Conservation (phyloP, 2,329 filamentous ascomycete genomes). For the Xylariales sp. region DNA sequence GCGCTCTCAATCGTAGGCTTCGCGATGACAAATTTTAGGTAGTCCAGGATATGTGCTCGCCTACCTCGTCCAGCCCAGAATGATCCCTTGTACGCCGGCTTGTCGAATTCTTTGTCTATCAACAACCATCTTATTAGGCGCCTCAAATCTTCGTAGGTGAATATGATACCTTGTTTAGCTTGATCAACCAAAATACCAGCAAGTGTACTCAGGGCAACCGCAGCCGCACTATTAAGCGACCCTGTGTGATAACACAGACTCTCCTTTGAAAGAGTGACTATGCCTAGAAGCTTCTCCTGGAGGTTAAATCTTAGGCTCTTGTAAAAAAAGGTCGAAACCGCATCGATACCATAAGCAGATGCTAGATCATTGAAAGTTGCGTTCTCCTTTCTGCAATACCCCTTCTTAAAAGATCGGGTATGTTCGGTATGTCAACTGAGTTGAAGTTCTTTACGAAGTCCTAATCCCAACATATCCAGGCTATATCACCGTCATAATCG, state of each 20-base stretch:
- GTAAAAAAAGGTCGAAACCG: slow-evolving; percentile 42
- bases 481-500: slow-evolving; percentile 77
- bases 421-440: slow-evolving; percentile 49
- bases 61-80: slow-evolving; percentile 18
- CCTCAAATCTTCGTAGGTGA: slow-evolving; percentile 37
- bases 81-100: slow-evolving; percentile 40
- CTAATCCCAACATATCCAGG: slow-evolving; percentile 73
- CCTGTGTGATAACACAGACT: slow-evolving; percentile 55
- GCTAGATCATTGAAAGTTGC: slow-evolving; percentile 42
- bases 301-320: slow-evolving; percentile 55
- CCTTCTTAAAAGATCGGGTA: slow-evolving; percentile 39
- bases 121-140: slow-evolving; percentile 25
- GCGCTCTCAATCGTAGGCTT: slow-evolving; percentile 33
- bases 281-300: slow-evolving; percentile 53
- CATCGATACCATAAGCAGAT: slow-evolving; percentile 10
- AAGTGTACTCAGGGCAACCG: slow-evolving; percentile 45
- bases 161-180: slow-evolving; percentile 49
- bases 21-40: slow-evolving; percentile 53
- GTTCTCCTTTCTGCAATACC: slow-evolving; percentile 46
- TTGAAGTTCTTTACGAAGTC: slow-evolving; percentile 61
- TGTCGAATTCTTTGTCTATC: slow-evolving; percentile 17
- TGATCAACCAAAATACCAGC: slow-evolving; percentile 54
- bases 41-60: slow-evolving; percentile 55
- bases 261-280: slow-evolving; percentile 62
- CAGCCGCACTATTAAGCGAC: slow-evolving; percentile 38